Percentiles rank a stretch among this genome's conserved stretches.
Evolutionary conservation across 148 eudicot genomes (phyloP).

Genomic region (Rhododendron kiyosumense): DNA sequence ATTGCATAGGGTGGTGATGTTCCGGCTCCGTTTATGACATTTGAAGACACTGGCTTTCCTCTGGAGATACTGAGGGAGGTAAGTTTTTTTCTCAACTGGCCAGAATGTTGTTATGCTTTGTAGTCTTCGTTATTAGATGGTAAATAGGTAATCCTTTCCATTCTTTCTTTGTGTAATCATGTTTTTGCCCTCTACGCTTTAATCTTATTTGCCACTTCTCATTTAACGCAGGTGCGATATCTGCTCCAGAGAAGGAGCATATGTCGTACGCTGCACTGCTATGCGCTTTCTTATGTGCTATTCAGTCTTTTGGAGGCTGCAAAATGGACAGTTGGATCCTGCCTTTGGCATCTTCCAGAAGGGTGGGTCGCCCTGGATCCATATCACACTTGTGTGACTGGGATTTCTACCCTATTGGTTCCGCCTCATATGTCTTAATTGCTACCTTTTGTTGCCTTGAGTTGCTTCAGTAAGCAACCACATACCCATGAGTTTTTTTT

Average conservation of each 20-base stretch:
- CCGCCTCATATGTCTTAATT: constrained; percentile 66
- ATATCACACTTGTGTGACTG: constrained; percentile 84
- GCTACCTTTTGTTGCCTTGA: constrained; percentile 86
- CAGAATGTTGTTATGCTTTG: background rate
- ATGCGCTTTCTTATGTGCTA: constrained; percentile 62
- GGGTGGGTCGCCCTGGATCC: constrained; percentile 55
- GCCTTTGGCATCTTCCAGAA: constrained; percentile 36
- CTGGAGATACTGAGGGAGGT: constrained; percentile 91
- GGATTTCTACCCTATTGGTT: constrained; percentile 86
- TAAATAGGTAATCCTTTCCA: background rate
- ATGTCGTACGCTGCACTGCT: constrained; percentile 99
- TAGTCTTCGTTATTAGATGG: background rate
- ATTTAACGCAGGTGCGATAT: constrained; percentile 99
- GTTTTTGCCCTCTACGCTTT: constrained; percentile 16
- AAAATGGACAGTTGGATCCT: constrained; percentile 95
- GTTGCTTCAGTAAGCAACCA: constrained; percentile 99
- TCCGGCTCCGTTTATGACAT: constrained; percentile 95
- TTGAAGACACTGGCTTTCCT: constrained; percentile 91
- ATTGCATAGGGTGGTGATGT: constrained; percentile 78
- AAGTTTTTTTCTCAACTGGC: constrained; percentile 21
- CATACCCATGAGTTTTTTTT: constrained; percentile 34
- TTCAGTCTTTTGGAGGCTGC: constrained; percentile 87
- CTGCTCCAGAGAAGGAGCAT: constrained; percentile 99
- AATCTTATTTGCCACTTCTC: constrained; percentile 47
- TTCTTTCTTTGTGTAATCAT: constrained; percentile 11